Base-by-base conservation (phyloP, 371 early-diverging fungal species). In the Syncephalastrum contaminatum region DNA sequence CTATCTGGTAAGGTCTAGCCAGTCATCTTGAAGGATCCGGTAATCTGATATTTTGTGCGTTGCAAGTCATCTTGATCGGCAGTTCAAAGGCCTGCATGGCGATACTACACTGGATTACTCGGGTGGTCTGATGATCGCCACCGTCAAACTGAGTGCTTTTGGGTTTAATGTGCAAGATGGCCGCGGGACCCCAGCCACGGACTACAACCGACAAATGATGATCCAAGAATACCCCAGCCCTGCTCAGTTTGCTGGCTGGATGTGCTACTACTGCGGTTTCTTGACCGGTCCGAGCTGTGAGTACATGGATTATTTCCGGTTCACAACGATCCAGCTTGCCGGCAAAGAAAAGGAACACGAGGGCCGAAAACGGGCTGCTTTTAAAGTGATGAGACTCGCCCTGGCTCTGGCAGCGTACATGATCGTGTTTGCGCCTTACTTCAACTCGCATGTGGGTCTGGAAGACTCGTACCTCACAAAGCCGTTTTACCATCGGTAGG, bases 121-220 rank as follows among this genome's bases (percentile, higher is more conserved):
- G 5, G 93, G 93, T 12, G 87, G 92, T 1, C 84, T 92, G 69
- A 97, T 97, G 97, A 81, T 97, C 24, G 70, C 91, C 46, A 89
- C 90, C 7, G 92, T 95, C 62, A 95, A 95, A 67, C 62, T 93
- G 46, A 87, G 93, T 10, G 85, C 90, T 6, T 92, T 91, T 73
- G 96, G 93, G 0, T 96, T 88, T 73, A 87, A 85, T 53, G 86
- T 93, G 36, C 10, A 51, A 21, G 51, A 54, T 48, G 60, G 62
- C 46, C 43, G 58, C 39, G 51, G 15, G 10, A 53, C 27, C 48
- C 58, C 12, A 20, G 61, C 84, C 53, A 72, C 81, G 7, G 66
- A 67, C 25, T 85, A 92, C 66, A 88, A 92, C 60, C 59, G 75
- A 48, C 64, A 70, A 16, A 84, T 87, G 67, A 81, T 80, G 22